Evolutionary conservation across 176 grass and related monocot species (phyloP).

Genomic region (Elymus sibiricus): DNA sequence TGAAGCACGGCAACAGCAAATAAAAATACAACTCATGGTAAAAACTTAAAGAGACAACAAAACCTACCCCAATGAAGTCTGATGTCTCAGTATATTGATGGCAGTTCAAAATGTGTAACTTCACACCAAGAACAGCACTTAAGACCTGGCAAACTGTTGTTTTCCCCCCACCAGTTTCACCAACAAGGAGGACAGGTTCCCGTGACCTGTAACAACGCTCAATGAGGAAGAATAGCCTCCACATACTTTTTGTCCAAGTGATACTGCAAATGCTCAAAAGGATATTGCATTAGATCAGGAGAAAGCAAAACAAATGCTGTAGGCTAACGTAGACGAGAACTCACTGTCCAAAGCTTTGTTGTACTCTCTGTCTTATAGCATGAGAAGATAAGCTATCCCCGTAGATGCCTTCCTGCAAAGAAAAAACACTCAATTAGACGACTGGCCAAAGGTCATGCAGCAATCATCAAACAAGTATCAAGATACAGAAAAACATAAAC

Average conservation of each 20-base stretch:
- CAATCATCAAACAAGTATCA: not conserved
- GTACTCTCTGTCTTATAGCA: conserved; percentile 43
- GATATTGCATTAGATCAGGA: conserved; percentile 9
- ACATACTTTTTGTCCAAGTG: conserved; percentile 96
- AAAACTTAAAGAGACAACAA: conserved; percentile 6
- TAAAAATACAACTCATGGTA: conserved; percentile 8
- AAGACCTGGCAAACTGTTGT: conserved; percentile 95
- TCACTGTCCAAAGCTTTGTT: conserved; percentile 73
- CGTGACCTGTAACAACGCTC: conserved; percentile 80
- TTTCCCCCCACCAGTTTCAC: conserved; percentile 95
- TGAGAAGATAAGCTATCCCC: conserved; percentile 32
- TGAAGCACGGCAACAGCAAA: conserved; percentile 18
- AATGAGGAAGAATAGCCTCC: conserved; percentile 87
- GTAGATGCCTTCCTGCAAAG: conserved; percentile 48
- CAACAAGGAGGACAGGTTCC: conserved; percentile 96
- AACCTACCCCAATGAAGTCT: conserved; percentile 94
- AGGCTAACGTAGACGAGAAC: conserved; percentile 26
- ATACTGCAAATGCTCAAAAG: conserved; percentile 50
- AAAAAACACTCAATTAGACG: conserved; percentile 9
- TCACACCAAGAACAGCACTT: conserved; percentile 62
- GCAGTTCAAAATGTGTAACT: conserved; percentile 92
- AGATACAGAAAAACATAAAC: not conserved
- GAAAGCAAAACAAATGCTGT: not conserved
- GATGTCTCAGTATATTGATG: conserved; percentile 98
- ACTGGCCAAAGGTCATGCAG: not conserved